phyloP scores from a whole-genome alignment of 2,329 filamentous ascomycete species.

The Penicillium frequentans region DNA sequence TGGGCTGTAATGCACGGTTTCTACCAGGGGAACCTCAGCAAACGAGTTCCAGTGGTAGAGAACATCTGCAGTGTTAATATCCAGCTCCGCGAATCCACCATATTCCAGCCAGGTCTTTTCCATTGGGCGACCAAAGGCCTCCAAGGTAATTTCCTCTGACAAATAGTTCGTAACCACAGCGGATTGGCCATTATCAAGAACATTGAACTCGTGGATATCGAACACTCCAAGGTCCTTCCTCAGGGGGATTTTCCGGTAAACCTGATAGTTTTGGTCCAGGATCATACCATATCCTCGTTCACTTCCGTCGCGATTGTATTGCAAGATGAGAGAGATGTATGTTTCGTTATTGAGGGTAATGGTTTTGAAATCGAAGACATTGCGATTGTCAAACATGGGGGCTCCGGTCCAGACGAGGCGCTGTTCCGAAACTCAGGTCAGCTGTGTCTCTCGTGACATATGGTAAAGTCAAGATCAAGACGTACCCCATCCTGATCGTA shows the following conservation, averaged over 20 bases:
- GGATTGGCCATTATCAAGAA: conserved; percentile 32
- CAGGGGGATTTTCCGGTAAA: conserved; percentile 41
- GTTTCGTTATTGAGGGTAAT: conserved; percentile 44
- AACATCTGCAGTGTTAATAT: conserved; percentile 31
- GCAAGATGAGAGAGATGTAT: conserved; percentile 48
- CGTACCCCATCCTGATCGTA: conserved; percentile 50
- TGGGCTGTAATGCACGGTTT: conserved; percentile 18
- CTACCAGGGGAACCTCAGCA: conserved; percentile 28
- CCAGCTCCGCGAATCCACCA: conserved; percentile 35
- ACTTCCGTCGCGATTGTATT: conserved; percentile 35
- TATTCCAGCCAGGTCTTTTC: conserved; percentile 28
- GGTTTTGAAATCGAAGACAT: conserved; percentile 47
- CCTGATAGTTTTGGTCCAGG: conserved; percentile 47
- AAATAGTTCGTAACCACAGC: conserved; percentile 28
- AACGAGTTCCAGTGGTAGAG: conserved; percentile 37
- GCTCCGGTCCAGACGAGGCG: conserved; percentile 50
- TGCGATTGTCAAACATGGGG: conserved; percentile 46
- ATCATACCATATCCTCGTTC: conserved; percentile 46
- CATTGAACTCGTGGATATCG: conserved; percentile 42
- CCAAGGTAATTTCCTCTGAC: conserved; percentile 22
- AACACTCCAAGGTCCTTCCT: conserved; percentile 26
- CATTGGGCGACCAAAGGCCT: conserved; percentile 23
- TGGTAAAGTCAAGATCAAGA: not conserved
- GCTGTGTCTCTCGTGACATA: not conserved
- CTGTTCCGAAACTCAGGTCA: conserved; percentile 14